A percentile compares a stretch with the other conserved stretches of the same genome.
These are phyloP conservation scores for Liquidambar formosana DNA, from an alignment of 164 flowering plant species.

Conservation along the genomic window DNA sequence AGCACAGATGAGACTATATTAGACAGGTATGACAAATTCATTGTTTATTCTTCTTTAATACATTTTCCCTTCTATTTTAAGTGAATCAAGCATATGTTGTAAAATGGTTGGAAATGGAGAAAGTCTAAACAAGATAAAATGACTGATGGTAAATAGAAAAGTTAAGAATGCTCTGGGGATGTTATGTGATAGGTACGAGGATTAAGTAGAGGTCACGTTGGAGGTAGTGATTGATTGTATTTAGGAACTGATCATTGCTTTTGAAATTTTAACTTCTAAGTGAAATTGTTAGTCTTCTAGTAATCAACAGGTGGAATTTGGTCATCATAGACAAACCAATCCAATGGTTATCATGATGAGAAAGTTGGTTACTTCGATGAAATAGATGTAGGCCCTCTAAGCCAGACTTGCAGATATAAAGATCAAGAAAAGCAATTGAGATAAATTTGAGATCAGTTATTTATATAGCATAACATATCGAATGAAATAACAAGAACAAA, in stretches of 20 bases:
- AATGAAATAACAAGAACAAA: not conserved
- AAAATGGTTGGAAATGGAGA: conserved; percentile 5
- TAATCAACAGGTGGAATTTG: not conserved
- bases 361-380: not conserved
- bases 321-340: not conserved
- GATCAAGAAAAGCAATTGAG: not conserved
- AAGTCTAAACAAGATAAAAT: not conserved
- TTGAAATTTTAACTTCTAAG: not conserved
- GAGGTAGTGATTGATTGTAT: not conserved
- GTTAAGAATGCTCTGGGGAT: too few species aligned
- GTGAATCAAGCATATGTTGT: not conserved
- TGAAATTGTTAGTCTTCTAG: not conserved
- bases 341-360: not conserved
- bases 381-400: not conserved
- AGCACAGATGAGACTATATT: conserved; percentile 14
- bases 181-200: not conserved
- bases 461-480: not conserved
- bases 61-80: not conserved
- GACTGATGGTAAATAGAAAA: not conserved
- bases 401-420: not conserved
- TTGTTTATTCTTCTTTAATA: not conserved
- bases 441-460: not conserved
- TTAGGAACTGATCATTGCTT: not conserved
- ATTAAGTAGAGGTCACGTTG: not conserved
- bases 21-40: conserved; percentile 32